Evolutionary conservation across 345 rosid species (phyloP).

Genomic region (Lepidium africanum): DNA sequence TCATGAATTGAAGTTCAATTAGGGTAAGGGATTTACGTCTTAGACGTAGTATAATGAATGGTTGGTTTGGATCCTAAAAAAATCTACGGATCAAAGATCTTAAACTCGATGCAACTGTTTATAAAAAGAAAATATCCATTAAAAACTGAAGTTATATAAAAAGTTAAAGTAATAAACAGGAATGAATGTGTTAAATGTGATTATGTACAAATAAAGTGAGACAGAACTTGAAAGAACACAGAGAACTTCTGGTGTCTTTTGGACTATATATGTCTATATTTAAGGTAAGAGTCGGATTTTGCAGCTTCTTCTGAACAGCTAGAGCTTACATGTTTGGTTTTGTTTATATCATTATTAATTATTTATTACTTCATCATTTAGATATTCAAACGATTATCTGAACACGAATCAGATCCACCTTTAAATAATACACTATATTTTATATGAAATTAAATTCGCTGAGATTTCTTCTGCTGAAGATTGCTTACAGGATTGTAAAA

Average conservation of each 20-base stretch:
- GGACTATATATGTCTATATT: neutral
- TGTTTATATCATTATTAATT: neutral
- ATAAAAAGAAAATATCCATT: too few relatives aligned
- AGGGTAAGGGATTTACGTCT: too few relatives aligned
- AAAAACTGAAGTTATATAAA: neutral
- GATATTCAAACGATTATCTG: neutral
- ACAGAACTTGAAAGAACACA: slow-evolving; percentile 20
- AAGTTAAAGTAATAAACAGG: neutral
- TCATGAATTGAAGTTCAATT: too few relatives aligned
- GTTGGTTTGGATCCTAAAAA: too few relatives aligned
- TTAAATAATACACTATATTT: neutral
- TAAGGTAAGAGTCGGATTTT: neutral
- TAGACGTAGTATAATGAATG: too few relatives aligned
- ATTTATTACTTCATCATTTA: too few relatives aligned
- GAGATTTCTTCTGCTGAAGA: neutral
- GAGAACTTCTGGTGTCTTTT: slow-evolving; percentile 6
- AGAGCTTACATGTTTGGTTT: too few relatives aligned
- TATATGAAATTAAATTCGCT: neutral
- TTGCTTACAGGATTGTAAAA: neutral
- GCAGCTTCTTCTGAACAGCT: too few relatives aligned
- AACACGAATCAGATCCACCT: neutral
- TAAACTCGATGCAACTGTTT: too few relatives aligned
- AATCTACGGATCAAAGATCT: too few relatives aligned
- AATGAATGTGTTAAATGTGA: slow-evolving; percentile 16
- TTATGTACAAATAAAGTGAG: slow-evolving; percentile 24